phyloP scores from a whole-genome alignment of 129 eudicot genomes.

The Smallanthus sonchifolius region DNA sequence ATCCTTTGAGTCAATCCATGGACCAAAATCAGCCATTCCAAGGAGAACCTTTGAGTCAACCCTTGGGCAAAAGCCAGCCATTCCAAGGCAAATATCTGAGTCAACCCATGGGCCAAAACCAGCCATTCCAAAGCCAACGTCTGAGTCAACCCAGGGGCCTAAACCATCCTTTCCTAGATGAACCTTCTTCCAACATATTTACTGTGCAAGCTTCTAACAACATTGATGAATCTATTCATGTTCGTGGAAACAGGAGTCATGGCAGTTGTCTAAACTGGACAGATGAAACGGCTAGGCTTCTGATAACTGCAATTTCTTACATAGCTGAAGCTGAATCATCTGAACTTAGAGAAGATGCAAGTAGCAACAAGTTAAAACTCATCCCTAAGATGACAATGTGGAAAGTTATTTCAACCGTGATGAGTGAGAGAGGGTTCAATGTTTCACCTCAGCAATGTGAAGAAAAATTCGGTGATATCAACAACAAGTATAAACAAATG shows the following conservation, averaged over 20 bases:
- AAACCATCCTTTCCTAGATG: neutral
- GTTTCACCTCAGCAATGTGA: constrained; percentile 48
- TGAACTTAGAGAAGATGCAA: neutral
- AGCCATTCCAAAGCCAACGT: neutral
- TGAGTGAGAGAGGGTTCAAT: constrained; percentile 33
- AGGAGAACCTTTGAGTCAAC: neutral
- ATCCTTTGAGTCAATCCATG: neutral
- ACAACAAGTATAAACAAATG: constrained; percentile 30
- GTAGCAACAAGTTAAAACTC: neutral
- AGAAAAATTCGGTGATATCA: constrained; percentile 38
- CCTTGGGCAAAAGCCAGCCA: neutral
- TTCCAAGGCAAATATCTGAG: neutral
- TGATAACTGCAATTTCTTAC: constrained; percentile 35
- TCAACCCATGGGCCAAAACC: neutral
- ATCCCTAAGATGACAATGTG: constrained; percentile 25
- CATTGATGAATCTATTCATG: neutral
- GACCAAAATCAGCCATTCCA: neutral
- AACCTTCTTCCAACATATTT: neutral
- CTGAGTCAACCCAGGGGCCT: neutral
- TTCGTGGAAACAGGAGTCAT: neutral
- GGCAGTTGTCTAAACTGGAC: constrained; percentile 13
- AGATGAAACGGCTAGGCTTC: constrained; percentile 16
- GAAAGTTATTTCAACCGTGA: constrained; percentile 32
- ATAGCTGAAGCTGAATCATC: constrained; percentile 7
- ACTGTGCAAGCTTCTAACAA: neutral